Evolutionary conservation across 2,329 filamentous ascomycete species (phyloP).

Genomic region (Exophiala xenobiotica): DNA sequence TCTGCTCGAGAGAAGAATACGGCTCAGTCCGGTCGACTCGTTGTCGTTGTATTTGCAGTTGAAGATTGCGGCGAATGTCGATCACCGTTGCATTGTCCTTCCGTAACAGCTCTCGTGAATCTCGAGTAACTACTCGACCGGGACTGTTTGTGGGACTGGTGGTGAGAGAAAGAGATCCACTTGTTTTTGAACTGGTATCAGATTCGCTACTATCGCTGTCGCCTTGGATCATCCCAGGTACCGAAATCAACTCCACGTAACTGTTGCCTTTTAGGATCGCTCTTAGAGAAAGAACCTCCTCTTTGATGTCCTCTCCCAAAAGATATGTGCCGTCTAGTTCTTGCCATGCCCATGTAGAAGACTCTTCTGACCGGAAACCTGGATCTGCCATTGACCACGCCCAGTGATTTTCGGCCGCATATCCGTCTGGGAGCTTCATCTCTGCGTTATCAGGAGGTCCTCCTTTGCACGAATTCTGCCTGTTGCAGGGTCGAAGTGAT

Average conservation of each 20-base stretch:
- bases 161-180: too few species aligned
- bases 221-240: neutral
- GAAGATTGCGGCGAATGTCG: too few species aligned
- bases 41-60: neutral
- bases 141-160: too few species aligned
- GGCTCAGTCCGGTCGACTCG: neutral
- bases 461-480: too few species aligned
- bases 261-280: neutral
- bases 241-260: neutral
- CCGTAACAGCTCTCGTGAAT: too few species aligned
- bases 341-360: constrained; percentile 3
- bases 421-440: constrained; percentile 9
- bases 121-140: too few species aligned
- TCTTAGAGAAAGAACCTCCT: neutral
- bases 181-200: neutral
- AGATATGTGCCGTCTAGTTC: constrained; percentile 6
- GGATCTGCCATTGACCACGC: constrained; percentile 6
- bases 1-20: neutral
- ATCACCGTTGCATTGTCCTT: too few species aligned
- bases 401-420: constrained; percentile 2
- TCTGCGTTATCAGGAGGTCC: too few species aligned
- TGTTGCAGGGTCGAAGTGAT: too few species aligned
- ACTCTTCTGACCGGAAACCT: neutral
- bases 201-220: too few species aligned
- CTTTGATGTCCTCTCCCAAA: neutral